Percentiles rank a stretch among this genome's conserved stretches.
Evolutionary conservation across 805 yeast genomes (phyloP).

Genomic region (Candida incommunis): DNA sequence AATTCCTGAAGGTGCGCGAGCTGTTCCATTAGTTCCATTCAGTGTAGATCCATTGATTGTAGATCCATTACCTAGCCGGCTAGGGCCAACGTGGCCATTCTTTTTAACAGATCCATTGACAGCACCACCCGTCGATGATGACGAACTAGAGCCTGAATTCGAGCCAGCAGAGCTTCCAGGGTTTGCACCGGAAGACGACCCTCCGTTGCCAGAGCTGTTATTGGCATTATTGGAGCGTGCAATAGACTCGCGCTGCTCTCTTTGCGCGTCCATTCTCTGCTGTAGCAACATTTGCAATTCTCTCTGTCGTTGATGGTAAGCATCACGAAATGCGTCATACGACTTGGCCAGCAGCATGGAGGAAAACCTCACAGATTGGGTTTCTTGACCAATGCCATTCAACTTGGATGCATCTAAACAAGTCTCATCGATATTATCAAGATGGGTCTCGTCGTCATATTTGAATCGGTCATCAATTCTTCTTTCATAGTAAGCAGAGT

Average conservation of each 20-base stretch:
- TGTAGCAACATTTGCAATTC: constrained; percentile 24
- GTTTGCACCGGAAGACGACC: constrained; percentile 7
- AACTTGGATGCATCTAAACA: constrained; percentile 69
- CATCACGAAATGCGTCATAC: constrained; percentile 63
- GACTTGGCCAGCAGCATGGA: constrained; percentile 82
- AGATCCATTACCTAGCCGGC: too few relatives aligned
- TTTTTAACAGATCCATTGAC: too few relatives aligned
- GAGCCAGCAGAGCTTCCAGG: constrained; percentile 7
- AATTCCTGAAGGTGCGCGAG: too few relatives aligned
- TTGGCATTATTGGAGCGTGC: not conserved
- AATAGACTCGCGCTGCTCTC: constrained; percentile 6
- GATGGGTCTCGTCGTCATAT: constrained; percentile 43
- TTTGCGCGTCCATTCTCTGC: constrained; percentile 14
- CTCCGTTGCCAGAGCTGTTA: constrained; percentile 3
- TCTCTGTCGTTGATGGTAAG: constrained; percentile 60
- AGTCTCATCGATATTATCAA: constrained; percentile 35
- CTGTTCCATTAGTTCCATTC: too few relatives aligned
- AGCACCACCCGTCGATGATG: too few relatives aligned
- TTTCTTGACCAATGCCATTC: constrained; percentile 70
- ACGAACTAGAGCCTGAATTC: not conserved
- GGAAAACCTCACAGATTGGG: constrained; percentile 84
- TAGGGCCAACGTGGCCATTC: too few relatives aligned
- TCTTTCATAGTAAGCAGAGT: constrained; percentile 13
- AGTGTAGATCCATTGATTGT: too few relatives aligned
- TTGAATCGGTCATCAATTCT: constrained; percentile 51